Conservation (phyloP, 331 rosid species). For the Cydonia oblonga region DNA sequence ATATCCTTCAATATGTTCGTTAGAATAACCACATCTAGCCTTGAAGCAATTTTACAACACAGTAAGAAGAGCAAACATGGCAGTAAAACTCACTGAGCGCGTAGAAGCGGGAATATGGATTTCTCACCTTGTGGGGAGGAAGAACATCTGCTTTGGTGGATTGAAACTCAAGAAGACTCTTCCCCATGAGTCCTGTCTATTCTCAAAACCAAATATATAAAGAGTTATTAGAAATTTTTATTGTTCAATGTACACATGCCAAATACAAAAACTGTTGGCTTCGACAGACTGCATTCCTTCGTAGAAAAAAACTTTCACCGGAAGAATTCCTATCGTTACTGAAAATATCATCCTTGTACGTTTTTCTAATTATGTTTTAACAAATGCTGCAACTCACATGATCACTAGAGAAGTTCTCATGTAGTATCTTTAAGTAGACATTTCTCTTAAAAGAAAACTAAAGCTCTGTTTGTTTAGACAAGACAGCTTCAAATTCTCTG, state of each 20-base stretch:
- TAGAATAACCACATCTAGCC: not conserved
- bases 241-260: conserved; percentile 6
- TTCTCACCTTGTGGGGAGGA: conserved; percentile 88
- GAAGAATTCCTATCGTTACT: not conserved
- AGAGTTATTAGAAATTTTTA: conserved; percentile 6
- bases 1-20: not conserved
- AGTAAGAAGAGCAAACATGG: not conserved
- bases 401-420: not conserved
- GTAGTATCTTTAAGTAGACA: not conserved
- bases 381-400: not conserved
- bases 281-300: not conserved
- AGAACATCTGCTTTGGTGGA: conserved; percentile 86
- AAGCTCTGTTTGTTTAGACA: not conserved
- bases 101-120: not conserved
- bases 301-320: not conserved
- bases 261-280: not conserved
- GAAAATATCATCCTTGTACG: not conserved
- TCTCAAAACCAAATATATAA: conserved; percentile 14
- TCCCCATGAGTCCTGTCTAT: conserved; percentile 92
- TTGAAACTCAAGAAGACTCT: conserved; percentile 76
- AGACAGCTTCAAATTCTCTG: not conserved
- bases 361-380: not conserved
- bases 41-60: not conserved
- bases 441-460: not conserved
- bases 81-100: not conserved